phyloP scores from a whole-genome alignment of 1,284 basidiomycete species.

The Xerocomus minutiporus region DNA sequence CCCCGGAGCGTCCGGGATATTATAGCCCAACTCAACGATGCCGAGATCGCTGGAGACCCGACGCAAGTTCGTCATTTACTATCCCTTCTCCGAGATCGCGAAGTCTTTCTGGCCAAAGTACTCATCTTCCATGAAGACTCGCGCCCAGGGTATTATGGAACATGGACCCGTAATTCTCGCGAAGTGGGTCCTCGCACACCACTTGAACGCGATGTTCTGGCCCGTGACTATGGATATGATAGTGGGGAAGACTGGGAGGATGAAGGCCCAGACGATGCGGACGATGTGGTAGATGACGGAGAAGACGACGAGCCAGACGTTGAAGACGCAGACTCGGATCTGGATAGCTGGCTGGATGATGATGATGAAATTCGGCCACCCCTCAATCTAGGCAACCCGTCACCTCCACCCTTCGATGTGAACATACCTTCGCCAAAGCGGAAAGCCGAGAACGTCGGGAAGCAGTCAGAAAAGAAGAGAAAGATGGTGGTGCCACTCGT shows the following conservation, averaged over 20 bases:
- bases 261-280: constrained; percentile 65
- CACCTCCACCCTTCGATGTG: constrained; percentile 38
- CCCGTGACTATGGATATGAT: constrained; percentile 79
- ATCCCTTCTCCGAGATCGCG: constrained; percentile 52
- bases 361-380: constrained; percentile 54
- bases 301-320: constrained; percentile 61
- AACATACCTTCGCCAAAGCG: constrained; percentile 45
- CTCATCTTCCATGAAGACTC: constrained; percentile 73
- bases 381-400: constrained; percentile 38
- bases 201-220: constrained; percentile 62
- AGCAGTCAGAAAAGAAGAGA: constrained; percentile 56
- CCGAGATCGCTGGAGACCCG: constrained; percentile 69
- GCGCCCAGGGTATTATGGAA: constrained; percentile 82
- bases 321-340: constrained; percentile 64
- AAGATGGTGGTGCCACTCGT: constrained; percentile 72
- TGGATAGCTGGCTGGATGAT: constrained; percentile 75
- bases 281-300: constrained; percentile 65
- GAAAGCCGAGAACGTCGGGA: constrained; percentile 46
- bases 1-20: constrained; percentile 49
- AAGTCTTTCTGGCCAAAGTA: constrained; percentile 62
- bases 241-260: constrained; percentile 86
- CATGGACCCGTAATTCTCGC: constrained; percentile 74
- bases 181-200: constrained; percentile 72
- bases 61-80: constrained; percentile 54
- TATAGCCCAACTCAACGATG: constrained; percentile 64